Evolutionary conservation across 2,329 filamentous ascomycete species (phyloP).

Genomic region (Neonectria coccinea): DNA sequence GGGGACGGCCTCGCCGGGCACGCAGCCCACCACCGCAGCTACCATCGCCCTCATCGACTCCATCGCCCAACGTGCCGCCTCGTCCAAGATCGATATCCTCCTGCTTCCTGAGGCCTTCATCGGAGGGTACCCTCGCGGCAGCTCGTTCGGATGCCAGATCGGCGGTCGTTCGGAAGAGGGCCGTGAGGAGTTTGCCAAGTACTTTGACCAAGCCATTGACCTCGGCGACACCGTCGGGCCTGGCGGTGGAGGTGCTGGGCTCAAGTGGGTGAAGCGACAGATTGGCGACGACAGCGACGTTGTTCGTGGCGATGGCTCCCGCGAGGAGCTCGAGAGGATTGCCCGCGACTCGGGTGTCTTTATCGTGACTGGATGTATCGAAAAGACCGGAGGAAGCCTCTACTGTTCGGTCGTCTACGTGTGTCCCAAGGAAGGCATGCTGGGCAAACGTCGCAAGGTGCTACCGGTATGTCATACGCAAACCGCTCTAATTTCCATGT

Average conservation of each 20-base stretch:
- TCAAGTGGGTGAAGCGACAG: constrained; percentile 75
- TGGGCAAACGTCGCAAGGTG: constrained; percentile 92
- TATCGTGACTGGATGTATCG: constrained; percentile 82
- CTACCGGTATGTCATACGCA: constrained; percentile 74
- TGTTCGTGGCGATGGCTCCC: constrained; percentile 69
- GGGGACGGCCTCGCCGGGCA: constrained; percentile 67
- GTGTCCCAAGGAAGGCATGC: constrained; percentile 75
- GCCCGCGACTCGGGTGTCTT: constrained; percentile 84
- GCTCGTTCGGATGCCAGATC: constrained; percentile 79
- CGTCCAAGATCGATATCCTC: constrained; percentile 71
- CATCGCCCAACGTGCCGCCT: constrained; percentile 73
- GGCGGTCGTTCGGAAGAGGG: constrained; percentile 76
- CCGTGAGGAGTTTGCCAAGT: constrained; percentile 83
- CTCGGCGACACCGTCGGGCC: constrained; percentile 79
- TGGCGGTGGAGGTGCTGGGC: constrained; percentile 72
- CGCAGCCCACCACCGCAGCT: constrained; percentile 60
- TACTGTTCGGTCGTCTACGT: constrained; percentile 89
- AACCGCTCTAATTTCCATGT: constrained; percentile 6
- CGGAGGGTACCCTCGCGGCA: constrained; percentile 89
- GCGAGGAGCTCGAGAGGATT: constrained; percentile 82
- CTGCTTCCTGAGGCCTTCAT: constrained; percentile 94
- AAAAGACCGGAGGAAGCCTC: constrained; percentile 82
- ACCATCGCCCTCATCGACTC: constrained; percentile 75
- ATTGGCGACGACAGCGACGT: constrained; percentile 53
- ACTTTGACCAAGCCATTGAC: constrained; percentile 84